A percentile compares a stretch with the other conserved stretches of the same genome.
Conservation (phyloP, 2,329 filamentous ascomycete species). For the Beauveria sp. region DNA sequence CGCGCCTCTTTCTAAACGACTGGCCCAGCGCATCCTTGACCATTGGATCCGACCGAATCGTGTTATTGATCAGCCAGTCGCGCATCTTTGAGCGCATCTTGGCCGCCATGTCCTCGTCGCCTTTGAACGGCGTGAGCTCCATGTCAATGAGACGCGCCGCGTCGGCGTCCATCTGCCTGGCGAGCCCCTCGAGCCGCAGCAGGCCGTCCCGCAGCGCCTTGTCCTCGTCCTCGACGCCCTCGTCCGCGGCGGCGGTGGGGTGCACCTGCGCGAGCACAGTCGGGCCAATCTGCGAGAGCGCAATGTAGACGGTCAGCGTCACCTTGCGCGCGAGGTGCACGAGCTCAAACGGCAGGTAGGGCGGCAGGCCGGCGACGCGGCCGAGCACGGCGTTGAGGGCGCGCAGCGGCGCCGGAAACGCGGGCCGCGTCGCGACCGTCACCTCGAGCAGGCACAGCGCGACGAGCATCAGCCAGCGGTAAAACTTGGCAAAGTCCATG, state of each 20-base stretch:
- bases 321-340: conserved; percentile 68
- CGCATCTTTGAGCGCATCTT: conserved; percentile 61
- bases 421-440: conserved; percentile 47
- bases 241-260: conserved; percentile 18
- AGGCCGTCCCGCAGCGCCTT: conserved; percentile 54
- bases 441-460: conserved; percentile 50
- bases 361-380: conserved; percentile 36
- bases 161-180: conserved; percentile 59
- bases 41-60: conserved; percentile 69
- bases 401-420: conserved; percentile 38
- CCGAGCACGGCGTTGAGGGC: conserved; percentile 38
- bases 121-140: conserved; percentile 73
- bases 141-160: conserved; percentile 62
- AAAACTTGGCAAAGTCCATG: conserved; percentile 59
- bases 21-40: conserved; percentile 72
- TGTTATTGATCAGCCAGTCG: conserved; percentile 85
- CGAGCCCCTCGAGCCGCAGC: conserved; percentile 55
- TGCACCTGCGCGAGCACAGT: conserved; percentile 37
- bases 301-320: conserved; percentile 73
- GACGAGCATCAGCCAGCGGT: conserved; percentile 53
- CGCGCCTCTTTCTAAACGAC: conserved; percentile 54
- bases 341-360: conserved; percentile 79
- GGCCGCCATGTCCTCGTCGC: conserved; percentile 56
- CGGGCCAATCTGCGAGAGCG: conserved; percentile 72
- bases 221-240: conserved; percentile 26